phyloP scores from a whole-genome alignment of 192 early-diverging fungal genomes.

The Mortierella antarctica region DNA sequence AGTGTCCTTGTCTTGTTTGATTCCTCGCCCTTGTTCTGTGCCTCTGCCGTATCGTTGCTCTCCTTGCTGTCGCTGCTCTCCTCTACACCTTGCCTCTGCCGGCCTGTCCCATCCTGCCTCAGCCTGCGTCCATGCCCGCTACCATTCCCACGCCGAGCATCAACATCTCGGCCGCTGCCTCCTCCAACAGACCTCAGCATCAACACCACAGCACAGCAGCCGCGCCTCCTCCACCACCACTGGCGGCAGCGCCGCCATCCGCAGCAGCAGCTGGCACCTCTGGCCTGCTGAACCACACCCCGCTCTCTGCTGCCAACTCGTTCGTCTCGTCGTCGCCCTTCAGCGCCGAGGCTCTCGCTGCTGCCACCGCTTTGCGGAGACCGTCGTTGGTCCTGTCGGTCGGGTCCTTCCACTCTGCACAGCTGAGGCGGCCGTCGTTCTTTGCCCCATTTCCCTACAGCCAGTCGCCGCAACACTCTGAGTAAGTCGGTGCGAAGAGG shows the following conservation, averaged over 20 bases:
- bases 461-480: constrained; percentile 43
- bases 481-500: constrained; percentile 15
- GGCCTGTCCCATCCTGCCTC: background rate
- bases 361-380: constrained; percentile 34
- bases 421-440: constrained; percentile 44
- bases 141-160: constrained; percentile 49
- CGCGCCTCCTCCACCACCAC: constrained; percentile 8
- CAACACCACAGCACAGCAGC: background rate
- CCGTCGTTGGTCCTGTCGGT: constrained; percentile 40
- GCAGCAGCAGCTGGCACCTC: constrained; percentile 8
- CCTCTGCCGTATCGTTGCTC: background rate
- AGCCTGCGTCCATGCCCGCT: constrained; percentile 26
- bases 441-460: constrained; percentile 49
- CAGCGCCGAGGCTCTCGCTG: constrained; percentile 32
- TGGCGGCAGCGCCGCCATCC: background rate
- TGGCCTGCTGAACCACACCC: background rate
- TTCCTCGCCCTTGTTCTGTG: background rate
- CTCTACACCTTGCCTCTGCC: background rate
- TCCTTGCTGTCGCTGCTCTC: background rate
- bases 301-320: constrained; percentile 13
- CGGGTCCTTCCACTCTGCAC: constrained; percentile 51
- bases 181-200: background rate
- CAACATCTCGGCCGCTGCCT: constrained; percentile 35
- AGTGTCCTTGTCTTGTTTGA: background rate
- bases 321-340: constrained; percentile 28